phyloP scores from a whole-genome alignment of 2,329 filamentous ascomycete genomes.

The Fusarium cicatricum region DNA sequence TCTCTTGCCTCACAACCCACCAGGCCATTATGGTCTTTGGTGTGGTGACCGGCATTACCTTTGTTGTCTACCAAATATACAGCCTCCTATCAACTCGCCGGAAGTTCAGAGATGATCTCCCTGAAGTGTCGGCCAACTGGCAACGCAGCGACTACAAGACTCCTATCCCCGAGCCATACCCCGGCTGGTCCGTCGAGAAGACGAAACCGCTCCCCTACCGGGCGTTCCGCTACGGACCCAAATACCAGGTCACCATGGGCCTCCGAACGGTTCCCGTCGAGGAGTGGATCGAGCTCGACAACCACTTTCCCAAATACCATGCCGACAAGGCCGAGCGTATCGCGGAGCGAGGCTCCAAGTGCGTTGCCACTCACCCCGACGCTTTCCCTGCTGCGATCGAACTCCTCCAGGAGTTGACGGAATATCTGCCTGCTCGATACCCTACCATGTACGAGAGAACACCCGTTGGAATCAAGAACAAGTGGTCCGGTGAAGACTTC shows the following conservation, averaged over 20 bases:
- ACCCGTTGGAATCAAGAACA: slow-evolving; percentile 71
- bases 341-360: slow-evolving; percentile 69
- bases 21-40: slow-evolving; percentile 23
- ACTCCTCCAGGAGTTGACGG: slow-evolving; percentile 75
- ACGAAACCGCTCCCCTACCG: slow-evolving; percentile 80
- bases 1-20: slow-evolving; percentile 11
- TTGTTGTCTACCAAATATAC: slow-evolving; percentile 24
- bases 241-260: slow-evolving; percentile 81
- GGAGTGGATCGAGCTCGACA: slow-evolving; percentile 88
- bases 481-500: slow-evolving; percentile 76
- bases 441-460: slow-evolving; percentile 74
- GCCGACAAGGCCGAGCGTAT: slow-evolving; percentile 75
- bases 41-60: slow-evolving; percentile 10
- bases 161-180: slow-evolving; percentile 68
- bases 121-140: slow-evolving; percentile 18
- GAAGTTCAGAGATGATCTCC: slow-evolving; percentile 15
- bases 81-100: slow-evolving; percentile 12
- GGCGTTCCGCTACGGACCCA: slow-evolving; percentile 79
- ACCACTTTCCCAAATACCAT: slow-evolving; percentile 77
- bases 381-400: slow-evolving; percentile 78
- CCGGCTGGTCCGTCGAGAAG: slow-evolving; percentile 71
- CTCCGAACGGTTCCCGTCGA: slow-evolving; percentile 73
- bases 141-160: slow-evolving; percentile 58
- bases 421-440: slow-evolving; percentile 79
- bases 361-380: slow-evolving; percentile 73